Base-by-base conservation (phyloP, 805 yeast genomes). In the Pichia exigua region DNA sequence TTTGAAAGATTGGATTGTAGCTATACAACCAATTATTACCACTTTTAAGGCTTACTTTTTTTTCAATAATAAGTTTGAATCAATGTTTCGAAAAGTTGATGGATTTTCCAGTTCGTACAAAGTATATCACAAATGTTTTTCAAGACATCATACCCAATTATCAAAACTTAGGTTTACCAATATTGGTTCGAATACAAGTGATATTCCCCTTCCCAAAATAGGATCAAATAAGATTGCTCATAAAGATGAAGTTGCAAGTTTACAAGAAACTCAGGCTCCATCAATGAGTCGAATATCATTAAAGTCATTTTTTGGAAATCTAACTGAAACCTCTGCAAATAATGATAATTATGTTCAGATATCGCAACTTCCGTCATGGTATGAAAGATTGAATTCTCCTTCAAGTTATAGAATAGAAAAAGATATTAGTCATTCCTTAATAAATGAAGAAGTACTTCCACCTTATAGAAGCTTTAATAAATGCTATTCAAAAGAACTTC, bases 221-320 rank as follows among this genome's bases (percentile, higher is more conserved):
- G 20, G 6, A 5, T 6, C 20, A n/a, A n/a, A 17, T 35, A 4
- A n/a, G 4, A 35, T 7, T 5, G 8, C 10, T 9, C 11, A 35
- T 17, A n/a, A 35, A 17, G 7, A 35, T 35, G 39, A 35, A n/a
- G 4, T 5, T 7, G 2, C 11, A 11, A 35, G 7, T 35, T 9
- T 11, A n/a, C 39, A 35, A 35, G 6, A 11, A 2, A n/a, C 7
- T 5, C 20, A n/a, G 20, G 4, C 20, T 35, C 39, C 47, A 4
- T 39, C 48, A 10, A 49, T 49, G 52, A 30, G 52, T 26, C 52
- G 48, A 49, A 49, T 49, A 44, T n/a, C 39, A n/a, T n/a, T 35
- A 10, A 20, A 35, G n/a, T 35, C 9, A 24, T 44, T 32, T 49
- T n/a, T 35, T 5, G 20, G 11, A n/a, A 35, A 35, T 35, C 18